Evolutionary conservation across 192 early-diverging fungal species (phyloP).

Genomic region (Fimicolochytrium jonesii): DNA sequence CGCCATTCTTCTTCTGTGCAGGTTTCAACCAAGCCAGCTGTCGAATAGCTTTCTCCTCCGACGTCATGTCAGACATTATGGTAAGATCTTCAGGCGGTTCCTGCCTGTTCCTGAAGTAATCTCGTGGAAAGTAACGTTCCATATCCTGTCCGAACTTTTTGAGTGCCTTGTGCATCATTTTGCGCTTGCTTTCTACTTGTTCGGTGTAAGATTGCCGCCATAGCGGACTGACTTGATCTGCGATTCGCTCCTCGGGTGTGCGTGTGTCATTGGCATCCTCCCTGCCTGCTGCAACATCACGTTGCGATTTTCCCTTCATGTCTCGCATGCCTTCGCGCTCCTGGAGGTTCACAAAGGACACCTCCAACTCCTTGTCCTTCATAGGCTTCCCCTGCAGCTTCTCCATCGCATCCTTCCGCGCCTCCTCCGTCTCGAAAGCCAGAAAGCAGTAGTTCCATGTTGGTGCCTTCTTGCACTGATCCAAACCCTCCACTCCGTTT

Average conservation of each 20-base stretch:
- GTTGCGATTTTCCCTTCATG: slow-evolving; percentile 3
- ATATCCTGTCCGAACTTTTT: slow-evolving; percentile 35
- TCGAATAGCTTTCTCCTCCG: slow-evolving; percentile 21
- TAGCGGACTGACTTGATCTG: slow-evolving; percentile 69
- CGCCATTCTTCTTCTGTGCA: neutral
- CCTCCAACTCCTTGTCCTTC: slow-evolving; percentile 23
- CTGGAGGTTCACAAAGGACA: neutral
- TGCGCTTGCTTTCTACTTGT: slow-evolving; percentile 53
- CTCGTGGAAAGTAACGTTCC: slow-evolving; percentile 28
- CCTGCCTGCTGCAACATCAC: slow-evolving; percentile 15
- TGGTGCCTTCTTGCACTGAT: slow-evolving; percentile 35
- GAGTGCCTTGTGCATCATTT: slow-evolving; percentile 33
- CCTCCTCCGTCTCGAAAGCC: slow-evolving; percentile 28
- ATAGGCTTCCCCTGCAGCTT: slow-evolving; percentile 20
- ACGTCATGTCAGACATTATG: slow-evolving; percentile 23
- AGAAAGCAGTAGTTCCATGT: slow-evolving; percentile 40
- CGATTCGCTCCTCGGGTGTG: slow-evolving; percentile 56
- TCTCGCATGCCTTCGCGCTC: neutral
- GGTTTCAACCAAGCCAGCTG: slow-evolving; percentile 14
- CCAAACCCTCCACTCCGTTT: neutral
- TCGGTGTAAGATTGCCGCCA: slow-evolving; percentile 55
- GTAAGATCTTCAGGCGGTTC: neutral
- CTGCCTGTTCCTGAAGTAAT: slow-evolving; percentile 3
- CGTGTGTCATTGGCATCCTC: slow-evolving; percentile 33
- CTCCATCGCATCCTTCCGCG: slow-evolving; percentile 22